phyloP scores from a whole-genome alignment of 1,284 basidiomycete genomes.

The Anthracocystis walkeri region DNA sequence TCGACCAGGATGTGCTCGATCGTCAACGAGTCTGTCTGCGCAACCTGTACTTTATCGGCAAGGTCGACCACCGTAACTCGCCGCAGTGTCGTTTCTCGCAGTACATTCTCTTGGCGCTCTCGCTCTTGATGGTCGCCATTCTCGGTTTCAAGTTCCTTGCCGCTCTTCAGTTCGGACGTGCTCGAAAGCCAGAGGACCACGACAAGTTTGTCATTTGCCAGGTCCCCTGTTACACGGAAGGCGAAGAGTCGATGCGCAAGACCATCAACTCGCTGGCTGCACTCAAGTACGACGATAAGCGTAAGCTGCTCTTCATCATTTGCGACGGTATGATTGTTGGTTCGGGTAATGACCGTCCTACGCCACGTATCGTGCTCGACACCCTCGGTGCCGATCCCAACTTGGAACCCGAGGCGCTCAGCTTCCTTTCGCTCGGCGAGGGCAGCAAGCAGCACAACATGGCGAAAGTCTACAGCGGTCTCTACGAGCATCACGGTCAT shows the following conservation, averaged over 20 bases:
- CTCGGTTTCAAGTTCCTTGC: conserved; percentile 99
- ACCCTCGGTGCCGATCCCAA: conserved; percentile 94
- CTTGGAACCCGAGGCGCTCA: conserved; percentile 91
- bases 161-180: conserved; percentile 85
- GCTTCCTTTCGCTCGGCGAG: conserved; percentile 92
- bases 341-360: conserved; percentile 79
- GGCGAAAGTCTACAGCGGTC: conserved; percentile 96
- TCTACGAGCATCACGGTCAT: conserved; percentile 93
- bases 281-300: conserved; percentile 97
- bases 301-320: conserved; percentile 91
- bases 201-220: conserved; percentile 99
- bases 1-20: conserved; percentile 78
- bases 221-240: conserved; percentile 97
- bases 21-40: conserved; percentile 88
- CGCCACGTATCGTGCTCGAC: conserved; percentile 86
- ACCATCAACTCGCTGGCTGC: conserved; percentile 95
- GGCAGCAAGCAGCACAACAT: conserved; percentile 97
- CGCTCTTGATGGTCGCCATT: conserved; percentile 91
- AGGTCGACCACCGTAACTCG: conserved; percentile 90
- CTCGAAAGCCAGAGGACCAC: conserved; percentile 90
- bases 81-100: conserved; percentile 90
- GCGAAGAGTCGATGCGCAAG: conserved; percentile 83
- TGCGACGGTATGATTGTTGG: conserved; percentile 99
- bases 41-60: conserved; percentile 91
- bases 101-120: conserved; percentile 90